Evolutionary conservation across 2,329 filamentous ascomycete species (phyloP), one percentile per base, ranked within the genome.

Genomic region (Ophiostoma montium): DNA sequence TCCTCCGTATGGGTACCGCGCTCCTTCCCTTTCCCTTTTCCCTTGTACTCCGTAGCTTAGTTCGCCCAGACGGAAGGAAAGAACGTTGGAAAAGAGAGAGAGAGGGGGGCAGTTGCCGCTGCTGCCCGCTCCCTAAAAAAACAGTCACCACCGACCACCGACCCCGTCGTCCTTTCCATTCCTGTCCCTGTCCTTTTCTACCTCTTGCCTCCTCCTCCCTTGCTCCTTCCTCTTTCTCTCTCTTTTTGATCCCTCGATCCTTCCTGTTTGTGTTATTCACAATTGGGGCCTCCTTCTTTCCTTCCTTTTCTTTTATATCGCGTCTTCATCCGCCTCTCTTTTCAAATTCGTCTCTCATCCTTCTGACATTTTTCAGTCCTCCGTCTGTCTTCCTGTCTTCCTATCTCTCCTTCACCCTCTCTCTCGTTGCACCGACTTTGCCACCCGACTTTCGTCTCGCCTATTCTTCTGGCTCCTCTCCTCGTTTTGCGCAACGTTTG

Each of bases 351-450:
- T 27, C 23, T 27, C 9, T 35, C 31, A n/a, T 35, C 46, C 31
- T 39, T 19, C 11, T 32, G 31, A 15, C 39, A 9, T 41, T 32
- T 46, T 18, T 33, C 33, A 30, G 19, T 21, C 21, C 18, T 35
- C 16, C 36, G 18, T 30, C 23, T n/a, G n/a, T n/a, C 4, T 16
- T 41, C 12, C 21, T 15, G 13, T 21, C 19, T 45, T 6, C 31
- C 23, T 48, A 30, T 44, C 43, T 15, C 4, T 8, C 23, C 43
- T n/a, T 35, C 47, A 41, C 42, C 10, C 45, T 23, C 38, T 33
- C 33, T 45, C 41, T 38, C 33, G 23, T 35, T 45, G 48, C 44
- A 32, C 42, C 48, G 33, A 32, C 42, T 30, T 38, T 45, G 48
- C 48, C 41, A 45, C 41, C 13, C n/a, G 19, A 27, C 12, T 21